Evolutionary conservation across 192 early-diverging fungal genomes (phyloP), one percentile per base, ranked within the genome.

Genomic region (Coemansia furcata): DNA sequence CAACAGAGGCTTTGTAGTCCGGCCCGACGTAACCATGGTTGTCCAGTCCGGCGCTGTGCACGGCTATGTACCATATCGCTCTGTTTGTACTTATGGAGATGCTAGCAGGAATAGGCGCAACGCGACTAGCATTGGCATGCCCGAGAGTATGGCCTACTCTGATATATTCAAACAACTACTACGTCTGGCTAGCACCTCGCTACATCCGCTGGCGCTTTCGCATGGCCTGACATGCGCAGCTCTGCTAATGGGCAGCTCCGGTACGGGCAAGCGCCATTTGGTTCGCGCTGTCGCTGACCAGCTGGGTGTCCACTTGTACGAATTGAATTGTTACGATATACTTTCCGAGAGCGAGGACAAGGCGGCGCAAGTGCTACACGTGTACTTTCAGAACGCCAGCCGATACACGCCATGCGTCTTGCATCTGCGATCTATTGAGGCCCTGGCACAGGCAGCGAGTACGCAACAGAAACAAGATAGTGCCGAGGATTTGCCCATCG

Each of bases 401-500:
- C 87, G 85, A 0, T 91, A 88, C 61, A 85, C 89, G 6, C 96
- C 96, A 6, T 95, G 93, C 59, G 72, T 96, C n/a, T 71, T 97
- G 4, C 76, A 97, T n/a, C 60, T 98, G 19, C 77, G 87, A 21
- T 78, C 90, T 60, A 77, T 98, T 14, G 95, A 96, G 33, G 93
- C 89, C 3, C 74, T 98, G 79, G 66, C 87, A 80, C 82, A 87
- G 60, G 60, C 80, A 11, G 62, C 74, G 49, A 62, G 71, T 39
- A 62, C 72, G 11, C 57, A 73, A n/a, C 69, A 64, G 23, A 73
- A 73, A 17, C 74, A 82, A 38, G 80, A 82, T 9, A 57, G 58
- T 9, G 60, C 74, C 2, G 75, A 77, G 23, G 74, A 77, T 33
- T 40, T 77, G 38, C 74, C 77, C 10, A 84, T 84, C 35, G 71